A percentile compares a stretch with the other conserved stretches of the same genome.
phyloP scores from a whole-genome alignment of 345 rosid species.

The Trapa incisa region DNA sequence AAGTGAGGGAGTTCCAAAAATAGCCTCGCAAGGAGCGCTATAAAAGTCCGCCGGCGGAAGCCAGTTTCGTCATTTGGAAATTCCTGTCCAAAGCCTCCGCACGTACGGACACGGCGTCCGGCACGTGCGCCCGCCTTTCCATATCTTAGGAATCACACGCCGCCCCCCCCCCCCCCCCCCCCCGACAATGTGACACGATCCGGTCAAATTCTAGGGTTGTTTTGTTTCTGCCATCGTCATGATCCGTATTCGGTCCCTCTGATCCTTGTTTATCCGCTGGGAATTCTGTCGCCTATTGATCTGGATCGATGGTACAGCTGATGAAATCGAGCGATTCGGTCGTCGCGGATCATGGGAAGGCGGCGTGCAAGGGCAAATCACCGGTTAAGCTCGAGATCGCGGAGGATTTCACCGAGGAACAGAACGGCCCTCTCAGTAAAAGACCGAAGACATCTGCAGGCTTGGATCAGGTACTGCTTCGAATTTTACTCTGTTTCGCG shows the following conservation, averaged over 20 bases:
- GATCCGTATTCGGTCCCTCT: slow-evolving; percentile 1
- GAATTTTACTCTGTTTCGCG: neutral
- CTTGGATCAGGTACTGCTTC: slow-evolving; percentile 22
- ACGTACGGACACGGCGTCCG: slow-evolving; percentile 7
- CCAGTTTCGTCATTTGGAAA: neutral
- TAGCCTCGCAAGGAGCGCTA: neutral
- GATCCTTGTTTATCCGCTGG: neutral
- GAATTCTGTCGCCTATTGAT: neutral
- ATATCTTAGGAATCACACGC: neutral
- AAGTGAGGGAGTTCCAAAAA: neutral
- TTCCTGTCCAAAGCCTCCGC: neutral
- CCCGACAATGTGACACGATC: neutral
- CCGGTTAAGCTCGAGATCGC: slow-evolving; percentile 89
- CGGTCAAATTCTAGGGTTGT: slow-evolving; percentile 2
- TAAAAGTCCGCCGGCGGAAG: neutral
- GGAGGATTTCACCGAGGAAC: slow-evolving; percentile 68
- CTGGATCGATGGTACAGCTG: slow-evolving; percentile 60
- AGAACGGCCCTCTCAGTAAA: slow-evolving; percentile 53
- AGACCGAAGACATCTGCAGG: slow-evolving; percentile 45
- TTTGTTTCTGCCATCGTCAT: slow-evolving; percentile 17
- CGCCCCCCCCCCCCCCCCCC: too few relatives aligned
- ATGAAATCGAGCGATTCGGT: slow-evolving; percentile 48
- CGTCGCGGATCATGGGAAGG: slow-evolving; percentile 23
- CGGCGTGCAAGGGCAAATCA: slow-evolving; percentile 32
- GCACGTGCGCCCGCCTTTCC: slow-evolving; percentile 24